These are phyloP conservation scores for Aspergillus sergii DNA, from an alignment of 2,329 filamentous ascomycete genomes.

Conservation along the genomic window DNA sequence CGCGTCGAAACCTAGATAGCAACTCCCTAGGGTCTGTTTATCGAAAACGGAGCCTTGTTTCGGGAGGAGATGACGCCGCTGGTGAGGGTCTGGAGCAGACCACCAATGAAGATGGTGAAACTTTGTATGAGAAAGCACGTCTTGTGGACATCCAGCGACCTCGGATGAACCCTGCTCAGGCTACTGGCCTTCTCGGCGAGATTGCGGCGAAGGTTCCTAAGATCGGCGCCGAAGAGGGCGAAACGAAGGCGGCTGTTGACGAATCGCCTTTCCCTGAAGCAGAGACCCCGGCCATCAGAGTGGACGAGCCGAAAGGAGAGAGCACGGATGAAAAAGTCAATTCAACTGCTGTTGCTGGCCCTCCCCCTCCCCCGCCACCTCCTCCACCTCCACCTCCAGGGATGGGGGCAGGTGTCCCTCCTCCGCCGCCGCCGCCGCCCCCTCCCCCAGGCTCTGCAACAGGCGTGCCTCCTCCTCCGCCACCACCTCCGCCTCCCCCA, in stretches of 20 bases:
- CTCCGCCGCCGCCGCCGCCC: conserved; percentile 51
- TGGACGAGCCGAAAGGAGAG: conserved; percentile 15
- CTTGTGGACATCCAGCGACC: conserved; percentile 75
- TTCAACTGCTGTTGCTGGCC: conserved; percentile 33
- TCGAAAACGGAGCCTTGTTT: conserved; percentile 54
- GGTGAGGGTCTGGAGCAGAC: conserved; percentile 38
- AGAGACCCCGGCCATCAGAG: conserved; percentile 63
- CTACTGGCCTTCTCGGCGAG: conserved; percentile 69
- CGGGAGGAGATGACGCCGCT: conserved; percentile 39
- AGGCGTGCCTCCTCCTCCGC: conserved; percentile 46
- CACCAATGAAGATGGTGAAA: conserved; percentile 57
- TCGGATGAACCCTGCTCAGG: conserved; percentile 62
- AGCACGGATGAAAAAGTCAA: conserved; percentile 12
- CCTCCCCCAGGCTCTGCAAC: conserved; percentile 45
- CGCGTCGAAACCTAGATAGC: conserved; percentile 67
- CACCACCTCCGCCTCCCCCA: conserved; percentile 47
- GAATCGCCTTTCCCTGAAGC: conserved; percentile 60
- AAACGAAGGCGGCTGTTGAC: conserved; percentile 54
- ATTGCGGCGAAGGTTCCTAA: conserved; percentile 76
- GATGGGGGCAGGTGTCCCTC: conserved; percentile 13
- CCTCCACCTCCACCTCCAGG: conserved; percentile 42
- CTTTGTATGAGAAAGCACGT: conserved; percentile 76
- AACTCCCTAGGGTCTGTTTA: conserved; percentile 74
- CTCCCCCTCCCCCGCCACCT: conserved; percentile 50
- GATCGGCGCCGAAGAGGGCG: conserved; percentile 57